Base-by-base conservation (phyloP, 1,284 basidiomycete genomes). In the Ganoderma sp. region DNA sequence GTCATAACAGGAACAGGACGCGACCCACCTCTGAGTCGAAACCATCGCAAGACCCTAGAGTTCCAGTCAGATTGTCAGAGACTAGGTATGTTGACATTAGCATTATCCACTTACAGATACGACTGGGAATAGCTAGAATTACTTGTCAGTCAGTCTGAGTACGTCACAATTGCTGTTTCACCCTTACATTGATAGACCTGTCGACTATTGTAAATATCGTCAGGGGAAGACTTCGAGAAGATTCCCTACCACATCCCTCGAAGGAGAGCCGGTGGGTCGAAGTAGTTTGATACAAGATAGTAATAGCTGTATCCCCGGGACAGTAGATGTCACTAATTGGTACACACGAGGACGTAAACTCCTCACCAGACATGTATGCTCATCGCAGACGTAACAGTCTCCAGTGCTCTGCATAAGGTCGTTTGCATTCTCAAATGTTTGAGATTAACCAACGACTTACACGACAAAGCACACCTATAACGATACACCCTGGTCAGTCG, bases 281-380 rank as follows among this genome's bases (percentile, higher is more conserved):
- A 65, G 58, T 65, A 65, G n/a, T 42, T 65, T 14, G 56, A n/a
- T 2, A 65, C 58, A 2, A 48, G 17, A 25, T 65, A 65, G 22
- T 25, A 32, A n/a, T 65, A 65, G 25, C 64, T 65, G 28, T 9
- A 32, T 32, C 32, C 32, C 32, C 3, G 32, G 32, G 32, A 32
- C 32, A 32, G 32, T 32, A 32, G 32, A 32, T 32, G 32, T 32
- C 5, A 32, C 32, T 3, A 32, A 32, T 5, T 32, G 32, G 32
- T 32, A 32, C 32, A 32, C 32, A 37, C 9, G 42, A 45, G 8
- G 15, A 3, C 37, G 14, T 8, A 6, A 19, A 34, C 1, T 32
- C 14, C 64, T 25, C 37, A 65, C 64, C 64, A 65, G 9, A 43
- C 17, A 37, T 65, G 57, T 14, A 37, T 60, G 10, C 43, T 34